A percentile compares a stretch with the other conserved stretches of the same genome.
Conservation (phyloP, 2,329 filamentous ascomycete genomes). For the Arthroderma sp. region DNA sequence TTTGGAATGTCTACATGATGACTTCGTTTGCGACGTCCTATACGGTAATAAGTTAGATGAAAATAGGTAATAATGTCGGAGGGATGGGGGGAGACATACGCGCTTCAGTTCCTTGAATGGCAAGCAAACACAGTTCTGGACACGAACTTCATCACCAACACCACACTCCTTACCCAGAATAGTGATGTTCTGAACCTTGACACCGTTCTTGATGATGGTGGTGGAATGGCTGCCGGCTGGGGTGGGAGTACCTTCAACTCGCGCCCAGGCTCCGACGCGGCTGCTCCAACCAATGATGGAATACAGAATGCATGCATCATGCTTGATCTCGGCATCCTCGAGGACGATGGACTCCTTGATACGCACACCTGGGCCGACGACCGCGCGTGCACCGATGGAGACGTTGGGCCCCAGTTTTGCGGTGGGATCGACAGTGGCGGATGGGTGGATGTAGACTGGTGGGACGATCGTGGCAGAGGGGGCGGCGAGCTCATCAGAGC, state of each 20-base stretch:
- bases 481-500: slow-evolving; percentile 66
- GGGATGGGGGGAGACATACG: slow-evolving; percentile 42
- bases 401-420: slow-evolving; percentile 97
- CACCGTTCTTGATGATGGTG: slow-evolving; percentile 90
- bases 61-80: neutral
- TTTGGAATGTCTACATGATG: slow-evolving; percentile 52
- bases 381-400: slow-evolving; percentile 79
- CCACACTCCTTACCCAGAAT: slow-evolving; percentile 93
- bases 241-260: slow-evolving; percentile 88
- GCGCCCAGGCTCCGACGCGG: slow-evolving; percentile 92
- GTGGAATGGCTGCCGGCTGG: slow-evolving; percentile 80
- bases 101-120: slow-evolving; percentile 97
- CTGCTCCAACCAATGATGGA: slow-evolving; percentile 96
- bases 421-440: slow-evolving; percentile 78
- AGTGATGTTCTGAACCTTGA: slow-evolving; percentile 97
- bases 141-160: slow-evolving; percentile 84
- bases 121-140: slow-evolving; percentile 96
- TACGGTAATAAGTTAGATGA: slow-evolving; percentile 14
- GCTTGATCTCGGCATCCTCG: slow-evolving; percentile 89
- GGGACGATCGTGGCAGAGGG: slow-evolving; percentile 79
- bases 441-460: slow-evolving; percentile 90
- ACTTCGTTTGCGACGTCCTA: slow-evolving; percentile 62
- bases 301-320: slow-evolving; percentile 90
- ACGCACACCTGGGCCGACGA: slow-evolving; percentile 74
- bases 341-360: slow-evolving; percentile 94